Evolutionary conservation across 2,329 filamentous ascomycete genomes (phyloP), one percentile per base, ranked within the genome.

Genomic region (Ustilaginoidea virens): DNA sequence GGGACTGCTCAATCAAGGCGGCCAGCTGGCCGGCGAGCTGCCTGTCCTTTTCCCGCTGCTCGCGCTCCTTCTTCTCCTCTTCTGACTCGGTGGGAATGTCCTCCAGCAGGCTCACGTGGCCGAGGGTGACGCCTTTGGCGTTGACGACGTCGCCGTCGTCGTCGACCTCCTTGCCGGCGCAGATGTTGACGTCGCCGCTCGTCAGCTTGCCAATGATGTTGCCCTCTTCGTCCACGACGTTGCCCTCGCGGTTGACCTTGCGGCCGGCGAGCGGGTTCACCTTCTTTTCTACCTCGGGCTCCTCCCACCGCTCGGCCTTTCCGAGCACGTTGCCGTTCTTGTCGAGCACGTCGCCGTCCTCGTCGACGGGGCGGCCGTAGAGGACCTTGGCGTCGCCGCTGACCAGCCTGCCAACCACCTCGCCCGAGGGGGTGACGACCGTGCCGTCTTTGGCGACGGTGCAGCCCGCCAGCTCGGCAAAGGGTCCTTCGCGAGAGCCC

Each of bases 331-430:
- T 74, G 18, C 69, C 69, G 45, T 82, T 85, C 49, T 73, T 74
- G 58, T 90, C 82, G 32, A 80, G 62, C 18, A 92, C 73, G 33
- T 90, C 81, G 21, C 82, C 82, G 37, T 92, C 81, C 36, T 82
- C 75, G 33, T 90, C 82, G 12, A 90, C 81, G 7, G 61, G 44
- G 26, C 80, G 76, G 11, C 82, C 82, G 21, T 75, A 69, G 1
- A 92, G 65, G 29, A 63, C 59, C 63, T 82, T 83, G 20, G 66
- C 49, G 31, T 92, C 78, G 3, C 81, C 82, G 26, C 73, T 69
- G 4, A 67, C 60, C 22, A 87, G 64, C 23, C 75, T 63, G 14
- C 82, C 82, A 27, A 90, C 79, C 15, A 81, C 61, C 35, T 71
- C n/a, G n/a, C n/a, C n/a, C n/a, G n/a, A n/a, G n/a, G n/a, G n/a